Evolutionary conservation across 75 land plant genomes (phyloP), one percentile per base, ranked within the genome.

Genomic region (Chamaecyparis obtusa): DNA sequence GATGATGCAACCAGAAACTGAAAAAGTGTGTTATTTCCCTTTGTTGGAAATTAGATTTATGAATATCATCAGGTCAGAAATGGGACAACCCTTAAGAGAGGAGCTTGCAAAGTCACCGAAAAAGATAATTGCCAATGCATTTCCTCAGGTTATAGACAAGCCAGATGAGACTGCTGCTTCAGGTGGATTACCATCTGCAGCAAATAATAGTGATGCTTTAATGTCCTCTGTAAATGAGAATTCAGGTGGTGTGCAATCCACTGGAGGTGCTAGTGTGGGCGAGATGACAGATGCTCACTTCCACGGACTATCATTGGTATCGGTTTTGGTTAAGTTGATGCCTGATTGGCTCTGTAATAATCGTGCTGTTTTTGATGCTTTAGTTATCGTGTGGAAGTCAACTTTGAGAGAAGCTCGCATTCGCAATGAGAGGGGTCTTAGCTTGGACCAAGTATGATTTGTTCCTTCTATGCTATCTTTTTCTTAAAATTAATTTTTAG

Each of bases 31-130:
- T 44, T 81, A 30, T 46, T 81, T 44, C 83, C 32, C 15, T 81
- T 81, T 46, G 83, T 14, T 81, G 33, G 83, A 75, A 24, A 85
- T 37, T 92, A 98, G 99, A 90, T 98, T 98, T 88, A 94, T 97
- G 95, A 95, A 96, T 88, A 94, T 97, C 81, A 95, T 98, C 67
- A 91, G 92, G 13, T 97, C 99, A 84, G 99, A 98, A 89, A 97
- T 94, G 84, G 99, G 99, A 10, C 98, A 94, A 86, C 92, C 95
- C 0, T 86, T 98, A 27, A 90, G 99, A 92, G 99, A 97, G 15
- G 99, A 97, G 89, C 94, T 98, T 69, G 96, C 99, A 79, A 96
- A 90, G 88, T 97, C 99, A 72, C 95, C 99, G 41, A 90, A 92
- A 48, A 97, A 97, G 90, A 97, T 98, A 87, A 93, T 98, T 75